phyloP scores from a whole-genome alignment of 2,329 filamentous ascomycete genomes.

The Purpureocillium takamizusanense region DNA sequence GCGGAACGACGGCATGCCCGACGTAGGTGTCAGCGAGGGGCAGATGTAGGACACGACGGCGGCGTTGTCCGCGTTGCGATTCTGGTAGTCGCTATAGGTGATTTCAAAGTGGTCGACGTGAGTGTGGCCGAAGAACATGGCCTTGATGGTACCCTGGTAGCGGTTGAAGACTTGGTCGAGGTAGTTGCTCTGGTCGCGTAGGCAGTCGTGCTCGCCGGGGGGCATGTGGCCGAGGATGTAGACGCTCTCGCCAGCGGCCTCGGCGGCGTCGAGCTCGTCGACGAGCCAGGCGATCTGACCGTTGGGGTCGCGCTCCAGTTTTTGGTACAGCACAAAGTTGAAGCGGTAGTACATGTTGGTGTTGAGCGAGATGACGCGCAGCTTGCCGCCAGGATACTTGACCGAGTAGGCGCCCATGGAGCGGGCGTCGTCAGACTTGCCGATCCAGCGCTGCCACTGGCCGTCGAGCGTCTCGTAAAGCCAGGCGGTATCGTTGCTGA shows the following conservation, averaged over 20 bases:
- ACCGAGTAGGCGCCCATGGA: conserved; percentile 41
- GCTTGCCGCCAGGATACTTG: conserved; percentile 31
- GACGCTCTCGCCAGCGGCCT: conserved; percentile 39
- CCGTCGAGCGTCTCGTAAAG: conserved; percentile 38
- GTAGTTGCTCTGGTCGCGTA: conserved; percentile 41
- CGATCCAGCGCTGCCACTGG: conserved; percentile 40
- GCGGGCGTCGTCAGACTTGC: conserved; percentile 19
- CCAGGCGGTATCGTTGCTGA: conserved; percentile 36
- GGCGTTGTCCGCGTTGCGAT: conserved; percentile 31
- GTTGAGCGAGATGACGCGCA: conserved; percentile 50
- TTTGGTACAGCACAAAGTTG: conserved; percentile 47
- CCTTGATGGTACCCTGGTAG: conserved; percentile 43
- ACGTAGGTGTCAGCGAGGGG: conserved; percentile 43
- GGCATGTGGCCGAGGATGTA: conserved; percentile 51
- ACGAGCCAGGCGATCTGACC: conserved; percentile 44
- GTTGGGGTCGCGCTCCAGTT: conserved; percentile 38
- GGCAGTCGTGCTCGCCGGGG: conserved; percentile 35
- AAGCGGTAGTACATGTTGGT: conserved; percentile 51
- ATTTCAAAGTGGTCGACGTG: conserved; percentile 48
- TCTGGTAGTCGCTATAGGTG: conserved; percentile 38
- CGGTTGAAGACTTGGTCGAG: conserved; percentile 43
- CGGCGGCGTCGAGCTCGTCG: conserved; percentile 40
- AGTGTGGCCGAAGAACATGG: conserved; percentile 47
- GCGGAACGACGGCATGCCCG: conserved; percentile 45
- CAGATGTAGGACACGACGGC: conserved; percentile 40